Percentiles rank a stretch among this genome's conserved stretches.
Conservation (phyloP, 1,139 yeast genomes). For the Yamadazyma jaroonii region DNA sequence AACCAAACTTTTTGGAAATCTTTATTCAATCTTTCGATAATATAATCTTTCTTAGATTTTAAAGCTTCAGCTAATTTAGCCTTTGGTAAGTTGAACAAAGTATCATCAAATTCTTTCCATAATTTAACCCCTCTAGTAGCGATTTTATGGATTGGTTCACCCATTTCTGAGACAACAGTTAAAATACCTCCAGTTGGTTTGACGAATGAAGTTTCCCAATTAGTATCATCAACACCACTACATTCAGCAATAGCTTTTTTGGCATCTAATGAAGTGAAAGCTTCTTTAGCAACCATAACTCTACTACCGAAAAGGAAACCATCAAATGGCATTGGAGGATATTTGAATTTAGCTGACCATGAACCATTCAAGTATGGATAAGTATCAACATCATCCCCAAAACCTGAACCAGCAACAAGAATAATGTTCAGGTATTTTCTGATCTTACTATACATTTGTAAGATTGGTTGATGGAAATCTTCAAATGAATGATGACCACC, state of each 20-base stretch:
- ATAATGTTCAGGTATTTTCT: constrained; percentile 89
- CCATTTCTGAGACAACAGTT: constrained; percentile 98
- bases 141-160: constrained; percentile 98
- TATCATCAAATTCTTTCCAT: constrained; percentile 96
- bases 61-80: constrained; percentile 81
- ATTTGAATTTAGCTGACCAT: constrained; percentile 82
- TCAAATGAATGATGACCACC: constrained; percentile 99
- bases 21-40: constrained; percentile 79
- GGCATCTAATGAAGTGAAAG: constrained; percentile 90
- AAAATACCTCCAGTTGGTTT: constrained; percentile 95
- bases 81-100: constrained; percentile 88
- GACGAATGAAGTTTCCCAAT: constrained; percentile 95
- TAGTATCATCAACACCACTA: constrained; percentile 79
- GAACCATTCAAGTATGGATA: constrained; percentile 96
- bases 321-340: constrained; percentile 99
- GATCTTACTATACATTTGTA: constrained; percentile 93
- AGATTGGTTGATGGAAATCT: constrained; percentile 96
- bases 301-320: constrained; percentile 96
- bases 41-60: constrained; percentile 79
- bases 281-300: constrained; percentile 97
- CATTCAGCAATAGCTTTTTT: constrained; percentile 89
- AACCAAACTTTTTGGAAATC: constrained; percentile 99
- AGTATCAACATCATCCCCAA: constrained; percentile 95
- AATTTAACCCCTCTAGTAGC: constrained; percentile 97
- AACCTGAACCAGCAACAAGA: constrained; percentile 96